phyloP scores from a whole-genome alignment of 805 yeast genomes.

The Cyberlindnera mississippiensis region DNA sequence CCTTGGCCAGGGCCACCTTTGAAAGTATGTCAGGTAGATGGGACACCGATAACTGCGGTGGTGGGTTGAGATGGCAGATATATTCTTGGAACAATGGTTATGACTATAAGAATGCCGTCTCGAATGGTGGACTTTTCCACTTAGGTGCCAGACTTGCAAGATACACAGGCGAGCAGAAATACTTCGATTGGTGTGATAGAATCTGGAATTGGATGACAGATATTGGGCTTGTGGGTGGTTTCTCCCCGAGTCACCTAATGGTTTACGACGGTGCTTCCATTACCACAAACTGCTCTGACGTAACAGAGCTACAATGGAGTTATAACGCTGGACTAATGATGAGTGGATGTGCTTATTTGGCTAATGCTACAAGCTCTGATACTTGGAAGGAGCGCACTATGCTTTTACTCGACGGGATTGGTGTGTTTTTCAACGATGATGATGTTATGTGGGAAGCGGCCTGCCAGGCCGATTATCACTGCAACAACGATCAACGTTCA shows the following conservation, averaged over 20 bases:
- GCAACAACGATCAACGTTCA: slow-evolving; percentile 88
- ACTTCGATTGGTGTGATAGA: slow-evolving; percentile 67
- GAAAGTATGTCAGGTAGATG: slow-evolving; percentile 88
- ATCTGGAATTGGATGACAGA: slow-evolving; percentile 79
- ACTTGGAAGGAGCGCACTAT: background rate
- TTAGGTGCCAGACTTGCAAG: slow-evolving; percentile 84
- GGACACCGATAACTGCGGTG: slow-evolving; percentile 80
- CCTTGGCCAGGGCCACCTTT: slow-evolving; percentile 82
- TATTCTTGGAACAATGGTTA: slow-evolving; percentile 93
- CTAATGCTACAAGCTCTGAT: slow-evolving; percentile 35
- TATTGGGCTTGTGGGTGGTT: slow-evolving; percentile 34
- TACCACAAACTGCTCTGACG: slow-evolving; percentile 42
- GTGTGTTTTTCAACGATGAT: slow-evolving; percentile 49
- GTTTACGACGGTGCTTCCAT: slow-evolving; percentile 59
- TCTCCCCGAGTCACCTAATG: slow-evolving; percentile 32
- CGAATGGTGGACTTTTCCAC: slow-evolving; percentile 89
- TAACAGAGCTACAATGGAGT: slow-evolving; percentile 54
- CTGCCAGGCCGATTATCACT: slow-evolving; percentile 59
- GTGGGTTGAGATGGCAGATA: slow-evolving; percentile 97
- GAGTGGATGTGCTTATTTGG: slow-evolving; percentile 66
- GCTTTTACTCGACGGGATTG: slow-evolving; percentile 37
- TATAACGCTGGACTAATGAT: slow-evolving; percentile 66
- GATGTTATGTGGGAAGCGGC: slow-evolving; percentile 75
- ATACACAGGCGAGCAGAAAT: slow-evolving; percentile 70
- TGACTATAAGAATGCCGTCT: slow-evolving; percentile 84